Evolutionary conservation across 257 asterid species (phyloP).

Genomic region (Misopates orontium): DNA sequence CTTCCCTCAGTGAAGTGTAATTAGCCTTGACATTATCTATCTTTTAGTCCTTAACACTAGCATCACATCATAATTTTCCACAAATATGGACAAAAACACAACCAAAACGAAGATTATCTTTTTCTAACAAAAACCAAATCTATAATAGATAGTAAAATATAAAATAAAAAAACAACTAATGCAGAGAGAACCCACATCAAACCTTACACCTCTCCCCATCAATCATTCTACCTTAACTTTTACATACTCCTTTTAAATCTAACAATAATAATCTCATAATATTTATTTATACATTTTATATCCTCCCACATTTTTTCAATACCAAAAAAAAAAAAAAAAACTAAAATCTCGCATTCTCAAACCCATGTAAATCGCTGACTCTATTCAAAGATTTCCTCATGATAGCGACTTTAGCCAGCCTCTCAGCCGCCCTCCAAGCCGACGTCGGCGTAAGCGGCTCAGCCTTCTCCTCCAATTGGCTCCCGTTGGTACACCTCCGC

Average conservation of each 20-base stretch:
- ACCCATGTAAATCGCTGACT: constrained; percentile 97
- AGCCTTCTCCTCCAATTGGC: constrained; percentile 46
- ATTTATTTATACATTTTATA: constrained; percentile 34
- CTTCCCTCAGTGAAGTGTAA: too few species aligned
- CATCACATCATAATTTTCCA: constrained; percentile 36
- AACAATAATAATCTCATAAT: constrained; percentile 1
- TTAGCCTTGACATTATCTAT: too few species aligned
- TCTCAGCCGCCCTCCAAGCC: constrained; percentile 99
- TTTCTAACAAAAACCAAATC: too few species aligned
- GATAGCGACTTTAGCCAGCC: constrained; percentile 96
- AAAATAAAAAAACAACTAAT: constrained; percentile 31
- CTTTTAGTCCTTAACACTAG: constrained; percentile 35
- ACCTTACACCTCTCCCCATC: constrained; percentile 33
- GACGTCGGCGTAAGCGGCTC: constrained; percentile 98
- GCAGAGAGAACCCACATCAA: constrained; percentile 25
- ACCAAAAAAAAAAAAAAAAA: not conserved
- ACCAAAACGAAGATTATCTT: not conserved
- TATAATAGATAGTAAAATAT: constrained; percentile 6
- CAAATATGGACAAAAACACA: constrained; percentile 19
- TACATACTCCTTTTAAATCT: constrained; percentile 23
- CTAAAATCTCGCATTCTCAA: constrained; percentile 95
- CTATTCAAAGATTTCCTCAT: constrained; percentile 90
- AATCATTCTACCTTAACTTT: constrained; percentile 42
- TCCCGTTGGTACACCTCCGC: constrained; percentile 28
- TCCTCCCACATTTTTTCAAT: not conserved